These are phyloP conservation scores for Neopestalotiopsis sp. DNA, from an alignment of 2,329 filamentous ascomycete species.

Conservation along the genomic window DNA sequence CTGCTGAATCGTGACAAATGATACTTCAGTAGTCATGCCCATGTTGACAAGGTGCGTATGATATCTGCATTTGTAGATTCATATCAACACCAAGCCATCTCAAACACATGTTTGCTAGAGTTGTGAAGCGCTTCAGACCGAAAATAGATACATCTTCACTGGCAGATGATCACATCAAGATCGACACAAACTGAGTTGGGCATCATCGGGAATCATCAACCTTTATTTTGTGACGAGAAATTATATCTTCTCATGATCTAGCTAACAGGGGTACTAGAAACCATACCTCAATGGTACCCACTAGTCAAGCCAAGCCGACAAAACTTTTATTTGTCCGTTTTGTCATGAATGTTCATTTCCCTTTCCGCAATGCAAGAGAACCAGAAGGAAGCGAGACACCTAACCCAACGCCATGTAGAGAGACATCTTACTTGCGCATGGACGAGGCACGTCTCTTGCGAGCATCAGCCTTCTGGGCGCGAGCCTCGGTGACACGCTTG, in stretches of 20 bases:
- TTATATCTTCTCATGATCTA: conserved; percentile 21
- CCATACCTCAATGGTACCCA: conserved; percentile 12
- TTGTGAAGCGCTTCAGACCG: no score
- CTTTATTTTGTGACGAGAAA: conserved; percentile 20
- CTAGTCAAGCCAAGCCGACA: conserved; percentile 16
- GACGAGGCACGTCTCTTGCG: conserved; percentile 98
- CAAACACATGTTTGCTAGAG: no score
- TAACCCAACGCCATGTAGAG: conserved; percentile 40
- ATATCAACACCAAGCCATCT: no score
- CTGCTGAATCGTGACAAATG: no score
- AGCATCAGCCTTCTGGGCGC: conserved; percentile 89
- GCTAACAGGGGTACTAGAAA: conserved; percentile 9
- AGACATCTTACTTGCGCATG: conserved; percentile 78
- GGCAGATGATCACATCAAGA: not conserved
- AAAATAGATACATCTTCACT: not conserved
- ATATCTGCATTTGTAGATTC: no score
- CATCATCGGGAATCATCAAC: conserved; percentile 20
- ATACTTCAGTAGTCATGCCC: no score
- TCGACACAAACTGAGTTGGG: not conserved
- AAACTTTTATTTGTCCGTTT: conserved; percentile 21
- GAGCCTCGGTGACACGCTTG: conserved; percentile 97
- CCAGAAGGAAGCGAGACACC: conserved; percentile 36
- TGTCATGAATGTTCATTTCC: conserved; percentile 35
- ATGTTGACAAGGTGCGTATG: no score
- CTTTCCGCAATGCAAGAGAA: conserved; percentile 40